phyloP scores from a whole-genome alignment of 164 flowering plant species.

The Warburgia ugandensis region DNA sequence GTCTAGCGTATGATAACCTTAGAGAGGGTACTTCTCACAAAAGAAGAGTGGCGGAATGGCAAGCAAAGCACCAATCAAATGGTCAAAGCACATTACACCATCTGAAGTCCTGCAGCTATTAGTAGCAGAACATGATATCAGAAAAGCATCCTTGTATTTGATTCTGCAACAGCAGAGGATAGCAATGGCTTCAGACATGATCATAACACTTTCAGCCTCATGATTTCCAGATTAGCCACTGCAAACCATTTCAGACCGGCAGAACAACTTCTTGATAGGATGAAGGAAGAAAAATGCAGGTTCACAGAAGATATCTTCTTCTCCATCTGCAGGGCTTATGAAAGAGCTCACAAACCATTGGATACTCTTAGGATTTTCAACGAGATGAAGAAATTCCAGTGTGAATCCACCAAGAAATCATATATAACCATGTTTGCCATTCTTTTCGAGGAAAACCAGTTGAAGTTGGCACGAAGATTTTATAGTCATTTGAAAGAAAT shows the following conservation, averaged over 20 bases:
- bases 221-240: constrained; percentile 57
- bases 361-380: constrained; percentile 67
- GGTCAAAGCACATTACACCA: constrained; percentile 61
- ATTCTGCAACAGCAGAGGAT: constrained; percentile 80
- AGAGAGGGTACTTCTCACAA: too few species aligned
- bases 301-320: constrained; percentile 56
- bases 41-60: too few species aligned
- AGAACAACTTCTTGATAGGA: constrained; percentile 53
- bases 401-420: constrained; percentile 46
- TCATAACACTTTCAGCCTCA: constrained; percentile 45
- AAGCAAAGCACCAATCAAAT: constrained; percentile 40
- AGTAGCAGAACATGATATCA: constrained; percentile 47
- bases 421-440: constrained; percentile 54
- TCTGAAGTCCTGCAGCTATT: constrained; percentile 56
- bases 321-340: constrained; percentile 67
- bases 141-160: constrained; percentile 61
- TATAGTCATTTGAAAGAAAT: constrained; percentile 55
- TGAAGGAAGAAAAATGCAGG: constrained; percentile 63
- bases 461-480: constrained; percentile 62
- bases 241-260: constrained; percentile 63
- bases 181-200: constrained; percentile 72
- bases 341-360: constrained; percentile 68
- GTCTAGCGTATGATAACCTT: too few species aligned
- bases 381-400: constrained; percentile 54
- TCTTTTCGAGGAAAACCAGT: constrained; percentile 66